Base-by-base conservation (phyloP, 2,329 filamentous ascomycete species). In the Paraconiothyrium brasiliense region DNA sequence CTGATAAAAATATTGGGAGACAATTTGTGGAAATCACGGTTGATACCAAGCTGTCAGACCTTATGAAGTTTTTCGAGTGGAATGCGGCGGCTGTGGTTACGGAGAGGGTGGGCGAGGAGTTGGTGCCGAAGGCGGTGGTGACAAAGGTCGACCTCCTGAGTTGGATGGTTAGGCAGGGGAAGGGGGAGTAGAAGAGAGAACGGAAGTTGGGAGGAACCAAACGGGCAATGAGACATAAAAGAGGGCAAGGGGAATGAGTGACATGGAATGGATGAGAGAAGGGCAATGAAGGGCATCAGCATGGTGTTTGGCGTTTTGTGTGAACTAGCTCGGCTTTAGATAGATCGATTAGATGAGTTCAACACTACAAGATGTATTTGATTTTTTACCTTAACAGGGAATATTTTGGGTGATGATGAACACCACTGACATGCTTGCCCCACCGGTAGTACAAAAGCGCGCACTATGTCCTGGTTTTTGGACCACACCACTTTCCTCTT, bases 41-140 rank as follows among this genome's bases (percentile, higher is more conserved):
- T 76, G 92, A 97, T 68, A 99, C 95, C 1, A 91, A 91, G 3
- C 84, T 99, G 43, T 87, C 86, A 50, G 90, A 91, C 48, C 85
- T 99, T 57, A 94, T 93, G 83, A 89, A 92, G 73, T 99, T 99
- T 82, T 93, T 98, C 67, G 93, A 98, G 82, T 98, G 95, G 93
- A 98, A 99, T 81, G 95, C 92, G 69, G 94, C 95, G 0, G 95
- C 95, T 0, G 89, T 99, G 52, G 93, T 99, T 3, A 99, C 94
- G 0, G 94, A 98, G 78, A 85, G 87, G 69, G 82, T 83, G 13
- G 81, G 81, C 44, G 77, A 82, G 13, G 86, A 86, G 49, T 76
- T 89, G 68, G 96, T 92, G 84, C 93, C 96, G 1, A 84, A 95
- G 54, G 95, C 93, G 8, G 89, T 99, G 9, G 94, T 96, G 8